Evolutionary conservation across 768 basidiomycete genomes (phyloP).

Genomic region (Termitomyces sp.): DNA sequence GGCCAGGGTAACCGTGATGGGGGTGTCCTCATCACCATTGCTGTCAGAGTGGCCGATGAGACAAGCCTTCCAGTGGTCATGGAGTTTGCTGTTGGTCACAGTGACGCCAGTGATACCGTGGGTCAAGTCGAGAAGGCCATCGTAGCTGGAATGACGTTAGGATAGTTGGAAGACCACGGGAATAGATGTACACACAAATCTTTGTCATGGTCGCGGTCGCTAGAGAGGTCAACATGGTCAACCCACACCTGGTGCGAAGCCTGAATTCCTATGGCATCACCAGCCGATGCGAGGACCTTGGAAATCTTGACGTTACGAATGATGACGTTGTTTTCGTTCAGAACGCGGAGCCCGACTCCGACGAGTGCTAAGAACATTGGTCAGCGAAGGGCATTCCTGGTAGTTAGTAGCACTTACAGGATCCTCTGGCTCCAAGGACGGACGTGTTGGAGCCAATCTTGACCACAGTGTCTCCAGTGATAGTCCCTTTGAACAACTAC

Average conservation of each 20-base stretch:
- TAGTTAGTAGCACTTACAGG: constrained; percentile 25
- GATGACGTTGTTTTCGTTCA: constrained; percentile 43
- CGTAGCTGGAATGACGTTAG: constrained; percentile 32
- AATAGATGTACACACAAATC: constrained; percentile 9
- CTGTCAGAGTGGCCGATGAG: constrained; percentile 45
- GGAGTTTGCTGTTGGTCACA: constrained; percentile 40
- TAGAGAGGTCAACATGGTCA: constrained; percentile 45
- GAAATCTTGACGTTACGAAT: constrained; percentile 49
- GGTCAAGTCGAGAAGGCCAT: constrained; percentile 44
- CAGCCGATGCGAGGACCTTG: constrained; percentile 43
- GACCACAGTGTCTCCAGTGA: constrained; percentile 43
- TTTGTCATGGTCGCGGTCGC: constrained; percentile 45
- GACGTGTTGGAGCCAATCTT: constrained; percentile 45
- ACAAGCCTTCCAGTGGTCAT: constrained; percentile 46
- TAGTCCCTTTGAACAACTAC: constrained; percentile 29
- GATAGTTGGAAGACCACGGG: too few relatives aligned
- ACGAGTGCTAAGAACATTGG: constrained; percentile 30
- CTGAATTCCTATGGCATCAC: constrained; percentile 47
- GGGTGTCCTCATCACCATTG: constrained; percentile 37
- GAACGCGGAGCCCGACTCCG: constrained; percentile 45
- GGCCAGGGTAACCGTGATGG: constrained; percentile 43
- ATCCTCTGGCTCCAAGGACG: constrained; percentile 38
- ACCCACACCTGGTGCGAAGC: constrained; percentile 41
- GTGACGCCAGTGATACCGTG: constrained; percentile 43
- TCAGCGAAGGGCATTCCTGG: neutral